Evolutionary conservation across 352 stramenopile genomes (phyloP).

Genomic region (Globisporangium nodosum): DNA sequence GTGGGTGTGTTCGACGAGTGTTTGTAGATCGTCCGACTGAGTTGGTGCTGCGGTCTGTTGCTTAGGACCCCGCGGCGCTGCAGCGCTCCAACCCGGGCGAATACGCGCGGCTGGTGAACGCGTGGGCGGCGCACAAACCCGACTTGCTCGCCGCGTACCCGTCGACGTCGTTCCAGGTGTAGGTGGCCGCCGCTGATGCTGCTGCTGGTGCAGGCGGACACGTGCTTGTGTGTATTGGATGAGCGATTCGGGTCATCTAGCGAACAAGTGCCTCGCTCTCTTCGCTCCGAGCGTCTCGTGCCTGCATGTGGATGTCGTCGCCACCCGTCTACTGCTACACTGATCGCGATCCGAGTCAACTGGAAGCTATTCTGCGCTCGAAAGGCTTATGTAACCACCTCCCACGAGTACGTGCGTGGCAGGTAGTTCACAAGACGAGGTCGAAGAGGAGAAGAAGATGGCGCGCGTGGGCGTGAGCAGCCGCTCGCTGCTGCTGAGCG

Average conservation of each 20-base stretch:
- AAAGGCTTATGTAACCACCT: no score
- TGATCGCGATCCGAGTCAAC: no score
- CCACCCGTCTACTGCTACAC: no score
- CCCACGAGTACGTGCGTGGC: no score
- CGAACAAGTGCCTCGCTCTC: not conserved
- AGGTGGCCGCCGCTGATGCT: not conserved
- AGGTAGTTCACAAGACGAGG: no score
- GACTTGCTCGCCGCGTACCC: constrained; percentile 34
- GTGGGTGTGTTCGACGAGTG: not conserved
- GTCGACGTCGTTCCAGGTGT: not conserved
- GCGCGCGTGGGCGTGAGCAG: constrained; percentile 4
- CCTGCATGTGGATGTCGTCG: no score
- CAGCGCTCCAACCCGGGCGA: constrained; percentile 68
- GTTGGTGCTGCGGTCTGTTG: not conserved
- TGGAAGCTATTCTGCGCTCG: no score
- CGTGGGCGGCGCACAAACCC: constrained; percentile 66
- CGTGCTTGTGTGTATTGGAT: not conserved
- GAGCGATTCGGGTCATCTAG: not conserved
- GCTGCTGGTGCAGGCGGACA: not conserved
- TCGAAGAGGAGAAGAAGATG: not conserved
- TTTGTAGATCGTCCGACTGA: not conserved
- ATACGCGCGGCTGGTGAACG: constrained; percentile 60
- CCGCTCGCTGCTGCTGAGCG: not conserved
- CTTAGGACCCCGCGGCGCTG: constrained; percentile 60
- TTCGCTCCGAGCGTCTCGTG: no score